These are phyloP conservation scores for Sporothrix mexicana DNA, from an alignment of 2,329 filamentous ascomycete genomes.

Conservation along the genomic window DNA sequence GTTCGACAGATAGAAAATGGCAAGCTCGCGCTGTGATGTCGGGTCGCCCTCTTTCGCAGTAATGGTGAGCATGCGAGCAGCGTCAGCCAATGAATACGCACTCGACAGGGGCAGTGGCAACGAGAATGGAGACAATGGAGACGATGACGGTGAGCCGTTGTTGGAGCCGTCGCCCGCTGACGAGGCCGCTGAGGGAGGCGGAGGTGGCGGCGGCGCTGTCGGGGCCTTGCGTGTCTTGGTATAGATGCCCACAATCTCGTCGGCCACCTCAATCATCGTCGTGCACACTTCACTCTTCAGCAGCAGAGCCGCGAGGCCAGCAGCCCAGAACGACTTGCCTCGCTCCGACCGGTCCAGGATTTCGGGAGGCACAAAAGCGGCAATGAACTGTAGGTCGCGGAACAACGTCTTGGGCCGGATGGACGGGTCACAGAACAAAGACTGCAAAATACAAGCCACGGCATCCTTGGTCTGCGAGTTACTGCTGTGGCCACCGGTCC, in stretches of 20 bases:
- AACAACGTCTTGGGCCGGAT: conserved; percentile 81
- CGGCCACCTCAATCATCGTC: conserved; percentile 71
- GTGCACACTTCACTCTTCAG: conserved; percentile 87
- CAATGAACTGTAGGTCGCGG: conserved; percentile 78
- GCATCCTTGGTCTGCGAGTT: conserved; percentile 64
- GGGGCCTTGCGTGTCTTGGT: conserved; percentile 55
- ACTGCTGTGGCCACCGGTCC: conserved; percentile 44
- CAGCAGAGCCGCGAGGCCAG: conserved; percentile 83
- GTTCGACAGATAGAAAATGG: conserved; percentile 89
- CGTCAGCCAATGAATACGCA: conserved; percentile 76
- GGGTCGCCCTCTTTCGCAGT: conserved; percentile 91
- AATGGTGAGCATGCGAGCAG: conserved; percentile 87
- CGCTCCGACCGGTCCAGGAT: conserved; percentile 67
- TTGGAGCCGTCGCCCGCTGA: neutral
- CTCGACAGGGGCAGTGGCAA: conserved; percentile 47
- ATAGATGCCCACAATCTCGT: conserved; percentile 64
- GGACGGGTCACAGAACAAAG: conserved; percentile 69
- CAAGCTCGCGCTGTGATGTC: conserved; percentile 89
- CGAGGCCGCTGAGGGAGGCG: conserved; percentile 25
- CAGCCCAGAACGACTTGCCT: conserved; percentile 87
- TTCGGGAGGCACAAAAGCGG: conserved; percentile 66
- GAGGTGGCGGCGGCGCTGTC: conserved; percentile 35
- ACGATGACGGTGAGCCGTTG: neutral
- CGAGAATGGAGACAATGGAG: conserved; percentile 35
- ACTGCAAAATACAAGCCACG: conserved; percentile 69